Conservation (phyloP, 2,329 filamentous ascomycete species). For the Aspergillus pseudoglaucus region DNA sequence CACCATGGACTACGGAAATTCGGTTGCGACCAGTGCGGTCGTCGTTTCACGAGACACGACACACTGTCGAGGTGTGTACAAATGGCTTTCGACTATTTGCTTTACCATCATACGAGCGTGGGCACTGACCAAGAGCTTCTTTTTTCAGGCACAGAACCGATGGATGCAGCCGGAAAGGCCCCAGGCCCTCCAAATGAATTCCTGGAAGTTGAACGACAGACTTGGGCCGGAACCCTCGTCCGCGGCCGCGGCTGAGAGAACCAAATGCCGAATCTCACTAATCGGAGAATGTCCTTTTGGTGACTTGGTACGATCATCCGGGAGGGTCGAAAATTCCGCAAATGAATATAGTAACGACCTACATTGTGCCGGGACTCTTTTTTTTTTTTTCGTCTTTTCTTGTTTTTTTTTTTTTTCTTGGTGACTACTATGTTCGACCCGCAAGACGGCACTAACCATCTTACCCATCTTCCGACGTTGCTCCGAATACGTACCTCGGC, state of each 20-base stretch:
- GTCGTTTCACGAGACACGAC: constrained; percentile 71
- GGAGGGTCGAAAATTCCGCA: too few relatives aligned
- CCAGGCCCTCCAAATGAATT: neutral
- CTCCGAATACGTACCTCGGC: neutral
- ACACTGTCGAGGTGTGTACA: constrained; percentile 65
- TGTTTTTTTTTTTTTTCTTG: neutral
- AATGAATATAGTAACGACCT: too few relatives aligned
- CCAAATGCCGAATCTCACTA: neutral
- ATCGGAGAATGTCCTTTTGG: too few relatives aligned
- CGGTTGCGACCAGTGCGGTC: constrained; percentile 63
- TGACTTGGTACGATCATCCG: too few relatives aligned
- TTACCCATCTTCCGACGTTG: neutral
- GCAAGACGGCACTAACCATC: neutral
- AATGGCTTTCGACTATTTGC: neutral
- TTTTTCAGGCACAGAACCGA: neutral
- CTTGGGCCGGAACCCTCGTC: neutral
- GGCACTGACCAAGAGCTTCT: neutral
- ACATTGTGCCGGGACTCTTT: neutral
- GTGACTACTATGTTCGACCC: neutral
- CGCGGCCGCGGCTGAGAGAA: neutral
- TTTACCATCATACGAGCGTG: neutral
- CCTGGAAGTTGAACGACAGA: neutral
- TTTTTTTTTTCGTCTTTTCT: too few relatives aligned
- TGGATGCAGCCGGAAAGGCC: neutral
- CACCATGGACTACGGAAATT: constrained; percentile 68